Evolutionary conservation across 2,329 filamentous ascomycete genomes (phyloP).

Genomic region (Chaetomium sp.): DNA sequence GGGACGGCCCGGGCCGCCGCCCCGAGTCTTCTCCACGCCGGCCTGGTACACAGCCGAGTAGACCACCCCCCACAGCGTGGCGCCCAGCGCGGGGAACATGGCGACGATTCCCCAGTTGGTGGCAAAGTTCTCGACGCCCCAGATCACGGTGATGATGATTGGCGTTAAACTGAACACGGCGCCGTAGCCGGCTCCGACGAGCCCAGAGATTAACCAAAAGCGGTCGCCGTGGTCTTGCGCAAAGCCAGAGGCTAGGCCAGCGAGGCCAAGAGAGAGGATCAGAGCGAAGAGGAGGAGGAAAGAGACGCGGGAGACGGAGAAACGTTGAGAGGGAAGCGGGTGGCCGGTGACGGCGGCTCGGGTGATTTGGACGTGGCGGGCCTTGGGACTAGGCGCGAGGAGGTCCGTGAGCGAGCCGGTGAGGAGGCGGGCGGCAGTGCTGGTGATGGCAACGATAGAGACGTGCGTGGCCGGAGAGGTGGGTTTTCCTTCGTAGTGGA

Average conservation of each 20-base stretch:
- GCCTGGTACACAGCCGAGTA: slow-evolving; percentile 77
- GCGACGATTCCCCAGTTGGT: slow-evolving; percentile 97
- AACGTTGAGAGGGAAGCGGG: slow-evolving; percentile 21
- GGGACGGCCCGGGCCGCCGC: slow-evolving; percentile 8
- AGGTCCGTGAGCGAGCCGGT: slow-evolving; percentile 86
- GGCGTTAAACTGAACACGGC: slow-evolving; percentile 84
- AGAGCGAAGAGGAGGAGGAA: slow-evolving; percentile 73
- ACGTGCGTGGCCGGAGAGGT: slow-evolving; percentile 80
- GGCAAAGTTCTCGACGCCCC: slow-evolving; percentile 97
- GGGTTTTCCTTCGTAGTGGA: slow-evolving; percentile 34
- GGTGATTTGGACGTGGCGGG: slow-evolving; percentile 47
- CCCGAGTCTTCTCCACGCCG: slow-evolving; percentile 42
- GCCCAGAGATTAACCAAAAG: slow-evolving; percentile 78
- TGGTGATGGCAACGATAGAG: slow-evolving; percentile 83
- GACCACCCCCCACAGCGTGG: slow-evolving; percentile 83
- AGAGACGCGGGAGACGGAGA: slow-evolving; percentile 67
- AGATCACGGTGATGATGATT: slow-evolving; percentile 92
- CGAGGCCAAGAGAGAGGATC: slow-evolving; percentile 67
- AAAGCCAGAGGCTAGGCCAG: slow-evolving; percentile 68
- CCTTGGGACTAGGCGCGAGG: slow-evolving; percentile 63
- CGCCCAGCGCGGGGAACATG: slow-evolving; percentile 81
- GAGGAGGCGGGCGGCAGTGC: slow-evolving; percentile 81
- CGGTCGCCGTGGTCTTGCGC: slow-evolving; percentile 68
- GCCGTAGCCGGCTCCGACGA: slow-evolving; percentile 87
- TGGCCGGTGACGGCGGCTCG: slow-evolving; percentile 12